These are phyloP conservation scores for Boletus sensibilis DNA, from an alignment of 768 basidiomycete species.

Conservation along the genomic window DNA sequence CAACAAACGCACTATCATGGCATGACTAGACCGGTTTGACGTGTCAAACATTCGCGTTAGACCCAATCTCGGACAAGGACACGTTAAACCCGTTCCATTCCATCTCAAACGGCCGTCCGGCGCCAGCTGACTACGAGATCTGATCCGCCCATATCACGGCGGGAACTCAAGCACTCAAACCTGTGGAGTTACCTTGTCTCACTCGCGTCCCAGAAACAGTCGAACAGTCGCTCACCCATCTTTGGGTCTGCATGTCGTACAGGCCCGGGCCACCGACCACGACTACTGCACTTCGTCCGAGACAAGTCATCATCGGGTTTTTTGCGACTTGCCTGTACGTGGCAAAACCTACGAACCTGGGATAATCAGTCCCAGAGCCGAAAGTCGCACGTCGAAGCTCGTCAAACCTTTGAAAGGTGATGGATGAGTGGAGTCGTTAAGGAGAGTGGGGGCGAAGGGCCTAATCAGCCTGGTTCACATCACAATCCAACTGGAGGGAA, in stretches of 20 bases:
- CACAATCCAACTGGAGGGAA: too few species aligned
- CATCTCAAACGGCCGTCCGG: not conserved
- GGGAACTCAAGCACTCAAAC: not conserved
- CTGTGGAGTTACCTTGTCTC: not conserved
- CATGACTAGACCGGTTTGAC: not conserved
- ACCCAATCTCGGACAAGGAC: not conserved
- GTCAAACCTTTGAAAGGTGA: too few species aligned
- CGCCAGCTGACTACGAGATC: not conserved
- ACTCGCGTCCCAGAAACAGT: not conserved
- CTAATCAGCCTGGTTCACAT: too few species aligned
- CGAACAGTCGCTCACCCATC: not conserved
- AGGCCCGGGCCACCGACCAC: too few species aligned
- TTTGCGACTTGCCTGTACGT: too few species aligned
- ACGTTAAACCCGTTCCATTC: not conserved
- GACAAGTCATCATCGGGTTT: too few species aligned
- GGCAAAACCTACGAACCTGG: too few species aligned
- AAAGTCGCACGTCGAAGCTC: too few species aligned
- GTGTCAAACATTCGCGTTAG: not conserved
- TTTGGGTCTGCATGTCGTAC: not conserved
- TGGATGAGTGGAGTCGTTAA: too few species aligned
- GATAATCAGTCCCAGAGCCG: too few species aligned
- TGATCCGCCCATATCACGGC: not conserved
- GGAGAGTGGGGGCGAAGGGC: too few species aligned
- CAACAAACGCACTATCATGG: not conserved
- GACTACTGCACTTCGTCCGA: too few species aligned